A percentile compares a stretch with the other conserved stretches of the same genome.
phyloP scores from a whole-genome alignment of 148 eudicot species.

The Limonium bicolor region DNA sequence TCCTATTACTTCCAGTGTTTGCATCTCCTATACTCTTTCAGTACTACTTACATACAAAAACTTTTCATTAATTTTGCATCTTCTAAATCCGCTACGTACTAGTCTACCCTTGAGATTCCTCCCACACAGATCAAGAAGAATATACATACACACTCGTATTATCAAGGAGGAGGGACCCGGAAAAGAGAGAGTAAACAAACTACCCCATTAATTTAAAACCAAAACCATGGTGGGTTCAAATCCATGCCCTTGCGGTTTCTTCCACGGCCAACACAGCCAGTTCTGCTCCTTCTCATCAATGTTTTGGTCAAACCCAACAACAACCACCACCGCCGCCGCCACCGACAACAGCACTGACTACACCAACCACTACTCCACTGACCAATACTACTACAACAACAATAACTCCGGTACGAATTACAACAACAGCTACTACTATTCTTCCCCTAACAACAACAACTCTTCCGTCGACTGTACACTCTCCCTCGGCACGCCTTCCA shows the following conservation, averaged over 20 bases:
- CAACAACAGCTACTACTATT: not conserved
- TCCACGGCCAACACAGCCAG: slow-evolving; percentile 15
- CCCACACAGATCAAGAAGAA: too few species aligned
- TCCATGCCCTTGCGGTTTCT: slow-evolving; percentile 38
- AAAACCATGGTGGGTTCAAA: too few species aligned
- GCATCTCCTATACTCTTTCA: too few species aligned
- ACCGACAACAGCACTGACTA: too few species aligned
- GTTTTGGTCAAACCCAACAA: slow-evolving; percentile 16
- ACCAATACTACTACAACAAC: slow-evolving; percentile 8
- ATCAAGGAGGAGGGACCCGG: too few species aligned
- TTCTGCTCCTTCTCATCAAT: slow-evolving; percentile 23
- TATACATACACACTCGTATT: too few species aligned
- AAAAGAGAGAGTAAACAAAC: too few species aligned
- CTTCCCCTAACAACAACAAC: not conserved
- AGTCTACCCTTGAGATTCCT: too few species aligned
- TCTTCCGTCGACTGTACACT: slow-evolving; percentile 85
- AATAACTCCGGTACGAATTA: not conserved
- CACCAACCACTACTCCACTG: slow-evolving; percentile 4
- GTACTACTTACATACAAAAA: too few species aligned
- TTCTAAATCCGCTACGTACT: too few species aligned
- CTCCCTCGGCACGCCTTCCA: slow-evolving; percentile 79
- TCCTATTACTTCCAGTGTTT: too few species aligned
- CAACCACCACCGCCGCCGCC: slow-evolving; percentile 13
- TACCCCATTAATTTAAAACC: not conserved
- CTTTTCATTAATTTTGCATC: too few species aligned